Conservation (phyloP, 192 early-diverging fungal genomes). For the Jimgerdemannia lactiflua region DNA sequence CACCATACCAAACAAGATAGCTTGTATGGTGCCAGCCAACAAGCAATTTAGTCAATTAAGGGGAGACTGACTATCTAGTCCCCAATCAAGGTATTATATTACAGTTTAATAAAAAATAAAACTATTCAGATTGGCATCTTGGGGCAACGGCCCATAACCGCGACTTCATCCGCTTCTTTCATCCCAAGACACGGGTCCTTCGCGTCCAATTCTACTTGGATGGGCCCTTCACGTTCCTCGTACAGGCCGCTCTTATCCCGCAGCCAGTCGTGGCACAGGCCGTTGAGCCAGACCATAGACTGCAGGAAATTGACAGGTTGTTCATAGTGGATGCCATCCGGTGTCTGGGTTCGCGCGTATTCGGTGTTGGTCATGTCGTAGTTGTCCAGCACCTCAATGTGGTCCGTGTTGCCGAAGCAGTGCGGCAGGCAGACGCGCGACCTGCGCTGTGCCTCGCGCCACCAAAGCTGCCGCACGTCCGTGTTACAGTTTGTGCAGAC, state of each 20-base stretch:
- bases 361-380: not conserved
- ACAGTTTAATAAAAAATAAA: too few species aligned
- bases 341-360: not conserved
- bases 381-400: not conserved
- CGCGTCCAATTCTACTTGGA: not conserved
- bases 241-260: not conserved
- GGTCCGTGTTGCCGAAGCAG: not conserved
- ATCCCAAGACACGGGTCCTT: not conserved
- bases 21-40: too few species aligned
- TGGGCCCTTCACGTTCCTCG: not conserved
- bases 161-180: not conserved
- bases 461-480: conserved; percentile 3
- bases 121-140: too few species aligned
- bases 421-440: not conserved
- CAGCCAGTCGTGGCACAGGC: not conserved
- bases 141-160: not conserved
- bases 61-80: too few species aligned
- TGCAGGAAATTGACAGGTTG: not conserved
- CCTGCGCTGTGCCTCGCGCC: not conserved
- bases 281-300: not conserved
- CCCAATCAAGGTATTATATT: too few species aligned
- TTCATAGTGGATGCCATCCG: not conserved
- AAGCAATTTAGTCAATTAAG: too few species aligned
- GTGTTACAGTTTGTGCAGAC: not conserved
- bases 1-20: too few species aligned